Base-by-base conservation (phyloP, 2,329 filamentous ascomycete species). In the Neonectria sp. region DNA sequence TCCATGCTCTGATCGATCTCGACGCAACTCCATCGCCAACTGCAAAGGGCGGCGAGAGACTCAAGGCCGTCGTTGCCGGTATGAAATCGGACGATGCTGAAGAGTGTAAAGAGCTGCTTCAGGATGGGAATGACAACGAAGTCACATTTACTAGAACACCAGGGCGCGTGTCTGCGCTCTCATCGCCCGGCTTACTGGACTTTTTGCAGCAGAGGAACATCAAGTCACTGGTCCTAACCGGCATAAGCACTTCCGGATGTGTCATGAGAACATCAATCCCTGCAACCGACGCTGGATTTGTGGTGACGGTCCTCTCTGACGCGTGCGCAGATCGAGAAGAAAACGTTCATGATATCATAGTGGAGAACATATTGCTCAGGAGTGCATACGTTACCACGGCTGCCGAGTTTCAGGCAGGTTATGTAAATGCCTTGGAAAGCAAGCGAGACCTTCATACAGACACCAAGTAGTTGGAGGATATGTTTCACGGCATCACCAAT, bases 221-320 rank as follows among this genome's bases (percentile, higher is more conserved):
- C 45, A 66, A 58, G 27, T 66, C 63, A 4, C 46, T 66, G 29
- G 56, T 66, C 15, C 43, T 66, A 2, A 66, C 63, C n/a, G 63
- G 63, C n/a, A 15, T 66, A 6, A 66, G 63, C 48, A 57, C 63
- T 17, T 66, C 63, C 4, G 63, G 63, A 1, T 66, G 63, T 40
- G 63, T 66, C 12, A 6, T 66, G n/a, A 52, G 63, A 17, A 46
- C 63, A 17, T 29, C 58, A 9, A 37, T 62, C 13, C 15, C 63
- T n/a, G 58, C 63, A 15, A 62, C 63, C 8, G 63, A 66, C 21
- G 63, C 63, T 25, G 63, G 61, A 29, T 66, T 57, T 35, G 63
- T 66, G 9, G 63, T 62, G 7, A 45, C 63, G 3, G 63, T 62
- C 21, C 46, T 66, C 17, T 62, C 63, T 25, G 58, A 66, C 21